These are phyloP conservation scores for Boletellus sp. DNA, from an alignment of 768 basidiomycete genomes.

Conservation along the genomic window DNA sequence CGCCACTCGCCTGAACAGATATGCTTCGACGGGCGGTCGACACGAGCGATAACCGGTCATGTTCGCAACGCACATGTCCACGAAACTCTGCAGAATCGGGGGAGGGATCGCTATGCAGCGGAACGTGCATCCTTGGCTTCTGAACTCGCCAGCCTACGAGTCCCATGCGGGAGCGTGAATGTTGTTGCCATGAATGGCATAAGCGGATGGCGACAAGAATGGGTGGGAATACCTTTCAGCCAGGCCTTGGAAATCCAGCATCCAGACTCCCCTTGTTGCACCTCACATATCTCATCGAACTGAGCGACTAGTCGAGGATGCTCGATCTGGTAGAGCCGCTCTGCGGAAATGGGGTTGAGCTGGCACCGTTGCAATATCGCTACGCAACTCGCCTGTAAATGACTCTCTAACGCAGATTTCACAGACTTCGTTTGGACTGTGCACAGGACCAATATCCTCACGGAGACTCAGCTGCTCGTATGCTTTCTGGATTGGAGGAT, in stretches of 20 bases:
- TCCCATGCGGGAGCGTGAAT: slow-evolving; percentile 4
- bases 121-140: slow-evolving; percentile 75
- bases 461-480: slow-evolving; percentile 28
- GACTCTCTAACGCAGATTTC: slow-evolving; percentile 49
- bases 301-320: slow-evolving; percentile 59
- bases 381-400: slow-evolving; percentile 50
- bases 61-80: slow-evolving; percentile 68
- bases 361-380: background rate
- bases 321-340: slow-evolving; percentile 63
- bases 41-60: slow-evolving; percentile 57
- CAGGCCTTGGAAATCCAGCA: slow-evolving; percentile 79
- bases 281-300: slow-evolving; percentile 53
- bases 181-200: slow-evolving; percentile 8
- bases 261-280: slow-evolving; percentile 40
- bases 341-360: slow-evolving; percentile 34
- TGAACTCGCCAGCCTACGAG: slow-evolving; percentile 64
- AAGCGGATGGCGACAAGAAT: slow-evolving; percentile 6
- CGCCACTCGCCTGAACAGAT: slow-evolving; percentile 48
- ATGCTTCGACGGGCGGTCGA: slow-evolving; percentile 56
- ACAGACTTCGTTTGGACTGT: slow-evolving; percentile 56
- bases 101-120: slow-evolving; percentile 54
- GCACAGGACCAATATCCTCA: slow-evolving; percentile 47
- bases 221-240: slow-evolving; percentile 56
- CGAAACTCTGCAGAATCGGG: slow-evolving; percentile 59
- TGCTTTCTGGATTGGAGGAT: slow-evolving; percentile 15